These are phyloP conservation scores for Zychaea mexicana DNA, from an alignment of 371 early-diverging fungal species.

Conservation along the genomic window DNA sequence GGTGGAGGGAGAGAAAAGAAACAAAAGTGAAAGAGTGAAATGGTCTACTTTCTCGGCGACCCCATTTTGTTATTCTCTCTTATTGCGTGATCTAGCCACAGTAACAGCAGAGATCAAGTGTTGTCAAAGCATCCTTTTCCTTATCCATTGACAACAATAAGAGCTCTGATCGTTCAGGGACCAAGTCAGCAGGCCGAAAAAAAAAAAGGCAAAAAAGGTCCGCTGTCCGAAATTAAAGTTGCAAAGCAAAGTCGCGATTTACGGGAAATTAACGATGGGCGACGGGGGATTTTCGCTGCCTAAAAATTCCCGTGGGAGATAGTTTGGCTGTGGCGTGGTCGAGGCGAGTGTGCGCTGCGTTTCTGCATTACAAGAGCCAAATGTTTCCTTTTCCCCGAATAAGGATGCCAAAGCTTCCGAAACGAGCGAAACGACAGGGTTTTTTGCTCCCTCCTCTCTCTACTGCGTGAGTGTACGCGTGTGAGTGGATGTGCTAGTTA, in stretches of 20 bases:
- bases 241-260: neutral
- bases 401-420: constrained; percentile 1
- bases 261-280: neutral
- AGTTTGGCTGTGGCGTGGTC: no score
- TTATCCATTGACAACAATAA: no score
- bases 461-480: neutral
- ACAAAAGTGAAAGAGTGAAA: neutral
- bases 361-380: neutral
- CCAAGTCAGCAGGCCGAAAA: no score
- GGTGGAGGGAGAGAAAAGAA: neutral
- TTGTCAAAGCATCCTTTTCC: no score
- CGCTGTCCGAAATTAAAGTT: no score
- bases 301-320: neutral
- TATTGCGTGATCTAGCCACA: no score
- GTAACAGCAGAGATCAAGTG: no score
- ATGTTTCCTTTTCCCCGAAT: constrained; percentile 16
- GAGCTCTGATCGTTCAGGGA: no score
- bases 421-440: neutral
- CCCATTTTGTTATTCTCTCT: no score
- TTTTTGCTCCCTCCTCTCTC: neutral
- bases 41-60: no score
- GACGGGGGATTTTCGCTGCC: neutral
- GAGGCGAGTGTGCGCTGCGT: no score
- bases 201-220: no score
- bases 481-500: neutral